Evolutionary conservation across 2,329 filamentous ascomycete genomes (phyloP).

Genomic region (Verticillium tricorpus): DNA sequence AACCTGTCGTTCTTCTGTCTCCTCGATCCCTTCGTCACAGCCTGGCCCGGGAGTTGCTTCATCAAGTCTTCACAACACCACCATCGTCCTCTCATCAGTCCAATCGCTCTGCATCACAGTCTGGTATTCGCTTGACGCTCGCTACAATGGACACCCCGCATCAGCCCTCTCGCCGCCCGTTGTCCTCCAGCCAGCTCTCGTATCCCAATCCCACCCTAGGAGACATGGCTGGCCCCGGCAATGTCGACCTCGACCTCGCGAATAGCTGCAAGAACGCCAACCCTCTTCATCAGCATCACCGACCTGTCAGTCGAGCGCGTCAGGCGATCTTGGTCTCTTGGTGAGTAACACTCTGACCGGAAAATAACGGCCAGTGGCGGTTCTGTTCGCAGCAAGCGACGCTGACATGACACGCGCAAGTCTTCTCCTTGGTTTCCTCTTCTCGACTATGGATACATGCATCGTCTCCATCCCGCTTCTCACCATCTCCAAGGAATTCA

Average conservation of each 20-base stretch:
- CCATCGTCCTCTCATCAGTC: neutral
- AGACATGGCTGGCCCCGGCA: slow-evolving; percentile 14
- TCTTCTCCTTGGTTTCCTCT: slow-evolving; percentile 44
- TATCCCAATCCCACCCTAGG: slow-evolving; percentile 19
- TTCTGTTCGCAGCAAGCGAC: neutral
- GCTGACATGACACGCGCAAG: slow-evolving; percentile 6
- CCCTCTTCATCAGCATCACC: neutral
- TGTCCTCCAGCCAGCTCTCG: slow-evolving; percentile 9
- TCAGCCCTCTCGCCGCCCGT: slow-evolving; percentile 2
- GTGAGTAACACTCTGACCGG: slow-evolving; percentile 16
- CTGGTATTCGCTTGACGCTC: neutral
- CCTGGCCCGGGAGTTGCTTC: neutral
- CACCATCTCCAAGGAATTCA: slow-evolving; percentile 48
- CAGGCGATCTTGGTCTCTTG: slow-evolving; percentile 29
- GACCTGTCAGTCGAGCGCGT: slow-evolving; percentile 12
- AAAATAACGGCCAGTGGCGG: neutral
- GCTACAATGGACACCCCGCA: slow-evolving; percentile 2
- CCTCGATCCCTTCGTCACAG: neutral
- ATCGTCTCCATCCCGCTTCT: slow-evolving; percentile 55
- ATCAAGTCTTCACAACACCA: neutral
- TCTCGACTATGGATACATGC: slow-evolving; percentile 53
- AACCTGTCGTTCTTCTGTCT: neutral
- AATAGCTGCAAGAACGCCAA: neutral
- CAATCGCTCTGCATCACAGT: neutral
- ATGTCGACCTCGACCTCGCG: neutral